phyloP scores from a whole-genome alignment of 2,329 filamentous ascomycete genomes.

The Fonsecaea erecta region DNA sequence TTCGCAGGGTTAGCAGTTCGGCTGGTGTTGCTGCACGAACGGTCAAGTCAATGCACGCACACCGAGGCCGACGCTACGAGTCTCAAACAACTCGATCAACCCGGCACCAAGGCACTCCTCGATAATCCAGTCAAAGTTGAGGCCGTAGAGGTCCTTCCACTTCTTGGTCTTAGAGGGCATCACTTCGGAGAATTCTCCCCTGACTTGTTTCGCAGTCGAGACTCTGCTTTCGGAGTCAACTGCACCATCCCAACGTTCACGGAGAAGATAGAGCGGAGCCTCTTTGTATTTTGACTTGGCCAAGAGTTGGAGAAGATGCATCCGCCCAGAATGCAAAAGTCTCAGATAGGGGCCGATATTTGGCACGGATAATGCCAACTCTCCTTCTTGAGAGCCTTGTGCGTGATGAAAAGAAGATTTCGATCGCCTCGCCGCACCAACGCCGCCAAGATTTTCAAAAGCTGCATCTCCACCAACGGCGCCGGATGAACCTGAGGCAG shows the following conservation, averaged over 20 bases:
- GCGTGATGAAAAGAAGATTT: constrained; percentile 14
- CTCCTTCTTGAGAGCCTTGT: constrained; percentile 12
- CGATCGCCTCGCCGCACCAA: constrained; percentile 30
- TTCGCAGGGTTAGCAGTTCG: neutral
- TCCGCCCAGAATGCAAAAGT: constrained; percentile 59
- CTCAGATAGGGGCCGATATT: constrained; percentile 65
- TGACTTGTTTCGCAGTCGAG: constrained; percentile 56
- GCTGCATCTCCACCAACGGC: constrained; percentile 39
- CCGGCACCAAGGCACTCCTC: constrained; percentile 66
- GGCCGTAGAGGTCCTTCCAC: constrained; percentile 65
- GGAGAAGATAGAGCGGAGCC: constrained; percentile 58
- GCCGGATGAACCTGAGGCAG: constrained; percentile 47
- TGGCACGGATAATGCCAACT: constrained; percentile 61
- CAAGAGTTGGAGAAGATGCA: constrained; percentile 60
- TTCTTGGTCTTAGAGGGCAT: constrained; percentile 66
- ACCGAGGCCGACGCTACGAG: constrained; percentile 64
- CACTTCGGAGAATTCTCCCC: constrained; percentile 62
- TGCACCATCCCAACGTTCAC: constrained; percentile 68
- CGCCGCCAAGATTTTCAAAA: constrained; percentile 37
- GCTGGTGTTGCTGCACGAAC: neutral
- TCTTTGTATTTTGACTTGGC: constrained; percentile 57
- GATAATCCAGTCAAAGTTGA: constrained; percentile 64
- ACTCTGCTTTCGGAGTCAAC: constrained; percentile 52
- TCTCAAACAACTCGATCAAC: constrained; percentile 66
- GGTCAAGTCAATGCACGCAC: constrained; percentile 45